Base-by-base conservation (phyloP, 176 grass and related monocot genomes). In the Neostapfia colusana region DNA sequence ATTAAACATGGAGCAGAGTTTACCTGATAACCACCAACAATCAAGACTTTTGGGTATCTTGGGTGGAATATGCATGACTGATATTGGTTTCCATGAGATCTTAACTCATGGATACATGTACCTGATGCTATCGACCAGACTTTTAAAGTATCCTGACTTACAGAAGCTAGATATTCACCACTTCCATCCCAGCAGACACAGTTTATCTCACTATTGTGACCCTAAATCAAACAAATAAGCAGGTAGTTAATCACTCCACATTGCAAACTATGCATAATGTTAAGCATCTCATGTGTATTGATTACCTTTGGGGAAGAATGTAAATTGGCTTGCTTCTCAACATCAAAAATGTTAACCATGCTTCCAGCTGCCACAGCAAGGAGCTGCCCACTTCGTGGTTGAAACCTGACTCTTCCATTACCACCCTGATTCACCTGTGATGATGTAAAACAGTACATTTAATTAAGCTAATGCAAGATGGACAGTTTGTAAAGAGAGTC, bases 21-120 rank as follows among this genome's bases (percentile, higher is more conserved):
- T 93, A 92, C 96, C 92, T 99, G 83, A 81, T 99, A 99, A 51
- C 92, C 92, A 55, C 96, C 92, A 25, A 99, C 88, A 14, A 99
- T 82, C 81, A 95, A 53, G 41, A 99, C 79, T 49, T 95, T 94
- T 0, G 85, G 85, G 24, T 77, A 81, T 80, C 89, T 84, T 13
- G 92, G 95, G 61, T 99, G 95, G 85, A 99, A 99, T 58, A 79
- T 79, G 77, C 96, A 99, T 28, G 96, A 95, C 78, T 92, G 73
- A 28, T 92, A 99, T 55, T 90, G 89, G 80, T 99, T 90, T 54
- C 92, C 96, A 39, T 87, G 83, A 45, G 96, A 99, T 63, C 85
- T 88, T 57, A 95, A 76, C 65, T 94, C 95, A 53, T 95, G 74
- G 63, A 90, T 76, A 57, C 85, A 87, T 17, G 81, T 10, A 23